Evolutionary conservation across 495 filamentous ascomycete genomes (phyloP), one percentile per base, ranked within the genome.

Genomic region (Talaromyces trachyspermus): DNA sequence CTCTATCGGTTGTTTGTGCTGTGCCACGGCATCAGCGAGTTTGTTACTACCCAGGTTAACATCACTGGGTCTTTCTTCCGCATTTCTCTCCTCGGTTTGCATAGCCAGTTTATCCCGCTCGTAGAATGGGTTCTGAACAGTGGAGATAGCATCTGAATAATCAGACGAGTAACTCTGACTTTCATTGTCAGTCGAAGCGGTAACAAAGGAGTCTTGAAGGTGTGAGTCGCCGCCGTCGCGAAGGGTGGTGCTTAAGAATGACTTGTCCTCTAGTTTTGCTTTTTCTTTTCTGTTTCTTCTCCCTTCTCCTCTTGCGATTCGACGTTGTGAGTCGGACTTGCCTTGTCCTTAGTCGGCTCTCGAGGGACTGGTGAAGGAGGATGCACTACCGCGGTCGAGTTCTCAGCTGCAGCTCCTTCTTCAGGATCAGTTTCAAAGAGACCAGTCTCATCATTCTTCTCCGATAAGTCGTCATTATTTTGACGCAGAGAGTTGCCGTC

Each of bases 81-180:
- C 30, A 15, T 46, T 24, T 3, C 25, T 11, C 10, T 33, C 29
- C 18, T 15, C 44, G 1, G 15, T 36, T 17, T 36, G 15, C 5
- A 7, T n/a, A 9, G 30, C 32, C 17, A 29, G 25, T 4, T 9
- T 56, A 45, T 58, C 59, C 22, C 40, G 42, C 43, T 54, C 50
- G 41, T 54, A 62, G 48, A 62, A 62, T 15, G 61, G 59, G 42
- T 62, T 58, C 7, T 53, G 55, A 19, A 60, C 56, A 4, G 50
- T 35, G 1, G 53, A 56, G 12, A 29, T 20, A 1, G 48, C 25
- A 18, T 20, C 29, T 0, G 37, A 42, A 12, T 42, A n/a, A 12
- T 42, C 39, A 15, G 39, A 26, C 9, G 6, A 10, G 11, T 20
- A 17, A 44, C 5, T 14, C 5, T 44, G 9, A 25, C 18, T 14